phyloP scores from a whole-genome alignment of 495 filamentous ascomycete genomes.

The Hamigera avellanea region DNA sequence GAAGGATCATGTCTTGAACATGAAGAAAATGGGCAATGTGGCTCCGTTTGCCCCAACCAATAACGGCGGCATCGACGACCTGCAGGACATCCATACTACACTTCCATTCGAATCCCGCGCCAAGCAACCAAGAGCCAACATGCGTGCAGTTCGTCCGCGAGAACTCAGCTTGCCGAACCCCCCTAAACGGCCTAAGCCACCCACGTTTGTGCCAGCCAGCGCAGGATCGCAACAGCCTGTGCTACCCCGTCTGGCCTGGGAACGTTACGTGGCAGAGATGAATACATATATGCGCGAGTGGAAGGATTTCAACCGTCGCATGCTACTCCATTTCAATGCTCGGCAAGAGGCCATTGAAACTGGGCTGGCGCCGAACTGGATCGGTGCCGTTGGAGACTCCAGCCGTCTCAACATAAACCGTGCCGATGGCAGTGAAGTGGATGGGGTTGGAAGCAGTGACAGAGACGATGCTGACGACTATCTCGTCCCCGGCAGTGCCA shows the following conservation, averaged over 20 bases:
- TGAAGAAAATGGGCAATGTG: slow-evolving; percentile 54
- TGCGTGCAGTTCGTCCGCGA: slow-evolving; percentile 19
- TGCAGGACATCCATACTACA: slow-evolving; percentile 52
- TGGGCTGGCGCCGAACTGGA: slow-evolving; percentile 41
- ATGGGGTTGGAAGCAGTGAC: slow-evolving; percentile 9
- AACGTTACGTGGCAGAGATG: slow-evolving; percentile 51
- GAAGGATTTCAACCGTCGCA: slow-evolving; percentile 50
- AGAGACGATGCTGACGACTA: slow-evolving; percentile 14
- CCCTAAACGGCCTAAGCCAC: slow-evolving; percentile 43
- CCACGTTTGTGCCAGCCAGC: slow-evolving; percentile 8
- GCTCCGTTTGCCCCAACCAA: slow-evolving; percentile 49
- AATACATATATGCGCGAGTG: slow-evolving; percentile 57
- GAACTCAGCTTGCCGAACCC: slow-evolving; percentile 47
- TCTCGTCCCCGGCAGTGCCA: slow-evolving; percentile 16
- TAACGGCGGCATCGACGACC: slow-evolving; percentile 45
- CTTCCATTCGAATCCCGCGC: slow-evolving; percentile 66
- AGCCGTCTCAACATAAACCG: slow-evolving; percentile 15
- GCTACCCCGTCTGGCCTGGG: slow-evolving; percentile 37
- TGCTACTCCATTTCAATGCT: slow-evolving; percentile 55
- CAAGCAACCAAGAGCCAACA: slow-evolving; percentile 14
- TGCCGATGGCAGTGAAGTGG: slow-evolving; percentile 8
- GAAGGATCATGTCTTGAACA: slow-evolving; percentile 27
- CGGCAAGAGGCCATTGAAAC: slow-evolving; percentile 45
- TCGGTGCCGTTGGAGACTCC: slow-evolving; percentile 42
- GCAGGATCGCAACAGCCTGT: slow-evolving; percentile 16